A percentile compares a stretch with the other conserved stretches of the same genome.
These are phyloP conservation scores for Ceratocystis smalleyi DNA, from an alignment of 2,329 filamentous ascomycete species.

Conservation along the genomic window DNA sequence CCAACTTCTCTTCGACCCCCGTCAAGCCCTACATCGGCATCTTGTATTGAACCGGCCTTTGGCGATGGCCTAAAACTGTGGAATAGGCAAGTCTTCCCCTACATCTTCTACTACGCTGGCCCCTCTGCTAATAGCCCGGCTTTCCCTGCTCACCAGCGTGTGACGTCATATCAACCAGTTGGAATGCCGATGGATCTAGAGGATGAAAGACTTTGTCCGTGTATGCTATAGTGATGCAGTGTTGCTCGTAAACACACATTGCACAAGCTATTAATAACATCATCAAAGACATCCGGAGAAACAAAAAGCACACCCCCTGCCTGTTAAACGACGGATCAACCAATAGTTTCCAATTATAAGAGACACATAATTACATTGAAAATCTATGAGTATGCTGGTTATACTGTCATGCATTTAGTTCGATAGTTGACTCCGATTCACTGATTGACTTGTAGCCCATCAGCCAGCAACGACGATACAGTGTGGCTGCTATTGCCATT, in stretches of 20 bases:
- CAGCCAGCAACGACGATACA: constrained; percentile 31
- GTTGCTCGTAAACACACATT: background rate
- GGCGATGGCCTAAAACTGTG: too few species aligned
- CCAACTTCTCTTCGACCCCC: constrained; percentile 23
- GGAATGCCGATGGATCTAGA: background rate
- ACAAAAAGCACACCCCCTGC: background rate
- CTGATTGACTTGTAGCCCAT: constrained; percentile 23
- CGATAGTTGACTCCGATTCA: background rate
- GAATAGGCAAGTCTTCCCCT: background rate
- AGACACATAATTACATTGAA: background rate
- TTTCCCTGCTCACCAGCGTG: background rate
- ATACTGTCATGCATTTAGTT: background rate
- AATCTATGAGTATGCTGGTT: background rate
- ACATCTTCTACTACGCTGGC: background rate
- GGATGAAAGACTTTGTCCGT: background rate
- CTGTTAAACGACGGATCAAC: background rate
- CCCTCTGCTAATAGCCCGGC: background rate
- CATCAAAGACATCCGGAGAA: background rate
- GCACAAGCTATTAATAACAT: background rate
- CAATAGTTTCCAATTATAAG: background rate
- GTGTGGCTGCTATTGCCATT: constrained; percentile 23
- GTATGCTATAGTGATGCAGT: background rate
- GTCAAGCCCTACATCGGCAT: constrained; percentile 3
- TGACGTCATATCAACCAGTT: background rate
- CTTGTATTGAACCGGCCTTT: constrained; percentile 2